A percentile compares a stretch with the other conserved stretches of the same genome.
phyloP scores from a whole-genome alignment of 108 stramenopile genomes.

The Pseudonitzschia delicatissima region DNA sequence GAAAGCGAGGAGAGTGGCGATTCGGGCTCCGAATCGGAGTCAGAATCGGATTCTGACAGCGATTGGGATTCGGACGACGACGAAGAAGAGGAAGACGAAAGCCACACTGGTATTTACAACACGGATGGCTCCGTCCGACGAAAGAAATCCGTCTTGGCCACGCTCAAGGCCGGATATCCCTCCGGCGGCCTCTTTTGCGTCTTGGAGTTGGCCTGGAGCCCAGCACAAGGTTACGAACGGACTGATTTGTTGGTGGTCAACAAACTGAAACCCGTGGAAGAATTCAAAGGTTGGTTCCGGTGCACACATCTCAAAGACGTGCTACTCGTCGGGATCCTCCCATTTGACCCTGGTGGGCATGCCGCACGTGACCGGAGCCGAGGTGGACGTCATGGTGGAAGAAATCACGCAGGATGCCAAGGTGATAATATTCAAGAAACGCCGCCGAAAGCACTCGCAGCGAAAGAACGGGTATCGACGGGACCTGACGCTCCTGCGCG shows the following conservation, averaged over 20 bases:
- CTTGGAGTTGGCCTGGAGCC: conserved; percentile 63
- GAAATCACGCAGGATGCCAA: conserved; percentile 87
- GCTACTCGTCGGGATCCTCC: conserved; percentile 62
- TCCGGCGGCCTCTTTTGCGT: conserved; percentile 78
- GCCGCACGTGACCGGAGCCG: conserved; percentile 68
- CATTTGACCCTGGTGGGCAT: conserved; percentile 77
- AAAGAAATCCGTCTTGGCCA: conserved; percentile 53
- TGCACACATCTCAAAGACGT: conserved; percentile 68
- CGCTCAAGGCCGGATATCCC: conserved; percentile 69
- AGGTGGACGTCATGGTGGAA: conserved; percentile 85
- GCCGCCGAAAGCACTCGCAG: conserved; percentile 85
- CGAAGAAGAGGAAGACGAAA: conserved; percentile 32
- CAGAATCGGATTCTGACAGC: conserved; percentile 34
- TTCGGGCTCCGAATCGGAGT: conserved; percentile 31
- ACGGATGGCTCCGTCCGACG: conserved; percentile 53
- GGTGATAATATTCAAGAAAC: conserved; percentile 88
- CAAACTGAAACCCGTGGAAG: conserved; percentile 60
- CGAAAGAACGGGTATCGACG: conserved; percentile 80
- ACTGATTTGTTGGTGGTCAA: conserved; percentile 78
- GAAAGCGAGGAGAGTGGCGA: conserved; percentile 33
- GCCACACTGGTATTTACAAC: conserved; percentile 33
- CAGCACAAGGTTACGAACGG: conserved; percentile 88
- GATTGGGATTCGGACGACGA: conserved; percentile 42
- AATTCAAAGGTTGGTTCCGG: conserved; percentile 64
- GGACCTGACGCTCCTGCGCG: conserved; percentile 77